These are phyloP conservation scores for Escallonia herrerae DNA, from an alignment of 129 eudicot species.

Conservation along the genomic window DNA sequence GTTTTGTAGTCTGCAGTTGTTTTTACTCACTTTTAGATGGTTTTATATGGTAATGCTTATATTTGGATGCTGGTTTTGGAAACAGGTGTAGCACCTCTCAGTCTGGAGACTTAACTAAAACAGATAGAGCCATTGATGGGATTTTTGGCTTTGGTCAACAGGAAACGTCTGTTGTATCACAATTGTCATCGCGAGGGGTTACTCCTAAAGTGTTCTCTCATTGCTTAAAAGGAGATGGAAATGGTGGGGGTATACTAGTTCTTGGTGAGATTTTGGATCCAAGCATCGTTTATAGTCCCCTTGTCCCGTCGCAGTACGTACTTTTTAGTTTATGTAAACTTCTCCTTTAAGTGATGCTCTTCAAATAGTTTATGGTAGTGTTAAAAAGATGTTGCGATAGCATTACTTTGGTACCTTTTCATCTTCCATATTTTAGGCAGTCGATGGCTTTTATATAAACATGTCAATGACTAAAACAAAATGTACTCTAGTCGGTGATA, in stretches of 20 bases:
- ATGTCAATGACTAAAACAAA: no score
- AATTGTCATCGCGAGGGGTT: slow-evolving; percentile 78
- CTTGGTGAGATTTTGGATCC: slow-evolving; percentile 97
- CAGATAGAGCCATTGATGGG: slow-evolving; percentile 90
- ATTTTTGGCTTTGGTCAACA: slow-evolving; percentile 91
- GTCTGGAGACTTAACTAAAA: slow-evolving; percentile 79
- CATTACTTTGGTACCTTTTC: no score
- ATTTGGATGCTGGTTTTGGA: slow-evolving; percentile 11
- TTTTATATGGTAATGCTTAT: slow-evolving; percentile 9
- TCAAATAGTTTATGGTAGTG: no score
- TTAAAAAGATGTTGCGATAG: no score
- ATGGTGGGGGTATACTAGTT: slow-evolving; percentile 93
- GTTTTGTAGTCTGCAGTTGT: neutral
- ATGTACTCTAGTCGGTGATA: no score
- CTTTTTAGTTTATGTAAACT: slow-evolving; percentile 11
- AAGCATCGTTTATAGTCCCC: slow-evolving; percentile 91
- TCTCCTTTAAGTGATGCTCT: neutral
- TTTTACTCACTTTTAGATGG: slow-evolving; percentile 1
- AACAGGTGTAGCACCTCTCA: slow-evolving; percentile 91
- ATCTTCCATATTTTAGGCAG: no score
- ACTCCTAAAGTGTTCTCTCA: slow-evolving; percentile 92
- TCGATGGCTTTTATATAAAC: no score
- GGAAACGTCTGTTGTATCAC: slow-evolving; percentile 75
- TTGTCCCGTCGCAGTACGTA: slow-evolving; percentile 97
- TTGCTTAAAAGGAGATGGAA: slow-evolving; percentile 90